Conservation (phyloP, 2,329 filamentous ascomycete genomes). For the Aspergillus aculeatinus region DNA sequence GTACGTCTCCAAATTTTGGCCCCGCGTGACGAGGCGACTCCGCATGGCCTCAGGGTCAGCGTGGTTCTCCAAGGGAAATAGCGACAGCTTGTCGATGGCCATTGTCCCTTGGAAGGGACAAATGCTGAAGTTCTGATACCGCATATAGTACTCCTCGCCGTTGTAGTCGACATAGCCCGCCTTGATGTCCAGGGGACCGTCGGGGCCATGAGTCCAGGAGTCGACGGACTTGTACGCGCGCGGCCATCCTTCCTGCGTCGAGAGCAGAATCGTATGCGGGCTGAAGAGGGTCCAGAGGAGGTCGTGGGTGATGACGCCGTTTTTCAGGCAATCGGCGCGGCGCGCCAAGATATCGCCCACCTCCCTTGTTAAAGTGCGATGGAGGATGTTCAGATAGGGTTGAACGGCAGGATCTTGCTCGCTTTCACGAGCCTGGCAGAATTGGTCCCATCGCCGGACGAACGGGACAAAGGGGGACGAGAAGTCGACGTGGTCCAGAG, state of each 20-base stretch:
- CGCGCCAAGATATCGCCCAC: constrained; percentile 52
- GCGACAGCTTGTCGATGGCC: too few relatives aligned
- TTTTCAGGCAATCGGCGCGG: constrained; percentile 52
- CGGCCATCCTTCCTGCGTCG: constrained; percentile 22
- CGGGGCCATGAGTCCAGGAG: too few relatives aligned
- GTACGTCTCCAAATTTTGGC: too few relatives aligned
- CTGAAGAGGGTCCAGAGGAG: constrained; percentile 46
- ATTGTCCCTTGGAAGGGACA: too few relatives aligned
- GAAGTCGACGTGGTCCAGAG: constrained; percentile 62
- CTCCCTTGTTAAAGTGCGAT: constrained; percentile 51
- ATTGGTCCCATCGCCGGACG: constrained; percentile 62
- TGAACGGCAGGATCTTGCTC: constrained; percentile 46
- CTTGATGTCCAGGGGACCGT: too few relatives aligned
- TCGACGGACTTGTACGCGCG: too few relatives aligned
- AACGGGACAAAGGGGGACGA: constrained; percentile 61
- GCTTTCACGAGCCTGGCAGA: constrained; percentile 45
- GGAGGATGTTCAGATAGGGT: constrained; percentile 50
- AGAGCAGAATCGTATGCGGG: constrained; percentile 28
- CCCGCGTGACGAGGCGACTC: too few relatives aligned
- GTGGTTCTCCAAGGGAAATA: too few relatives aligned
- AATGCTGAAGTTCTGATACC: too few relatives aligned
- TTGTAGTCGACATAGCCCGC: too few relatives aligned
- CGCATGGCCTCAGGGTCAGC: too few relatives aligned
- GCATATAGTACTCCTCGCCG: too few relatives aligned
- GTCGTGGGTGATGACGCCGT: constrained; percentile 55